Base-by-base conservation (phyloP, 768 basidiomycete species). In the Amanita polypyramis region DNA sequence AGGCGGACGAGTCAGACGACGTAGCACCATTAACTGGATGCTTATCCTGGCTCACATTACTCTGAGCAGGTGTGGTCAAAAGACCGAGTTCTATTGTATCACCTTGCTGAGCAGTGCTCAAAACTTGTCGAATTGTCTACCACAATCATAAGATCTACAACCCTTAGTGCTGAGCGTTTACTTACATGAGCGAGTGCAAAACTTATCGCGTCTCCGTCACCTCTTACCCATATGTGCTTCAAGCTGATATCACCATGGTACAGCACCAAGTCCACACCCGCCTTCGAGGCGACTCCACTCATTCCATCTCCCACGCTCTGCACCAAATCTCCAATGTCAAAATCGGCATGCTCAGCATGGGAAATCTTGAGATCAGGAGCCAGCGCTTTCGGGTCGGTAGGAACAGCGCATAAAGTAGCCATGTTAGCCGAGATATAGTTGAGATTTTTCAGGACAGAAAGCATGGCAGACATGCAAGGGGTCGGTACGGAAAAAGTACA, bases 391-490 rank as follows among this genome's bases (percentile, higher is more conserved):
- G 38, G 30, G 12, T 35, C 19, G 4, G 50, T 25, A 12, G 46
- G 42, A 12, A 12, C 41, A 36, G 36, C 33, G 50, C 68, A 71
- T 56, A 82, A 72, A 9, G 74, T 63, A 4, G 72, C 59, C 78
- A 89, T 79, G 61, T 90, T 85, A n/a, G 87, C 88, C 4, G 89
- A 89, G 54, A 96, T 77, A 58, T 88, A 95, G 61, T 95, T 95
- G 54, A 97, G 76, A 54, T 85, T 87, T 67, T 92, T 91, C 88
- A 96, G 90, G 33, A 84, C 77, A 14, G 88, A 89, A 61, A 96
- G 78, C 62, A 97, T 73, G 33, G 90, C 88, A 14, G 88, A 86
- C 64, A 97, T 75, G 54, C 85, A 89, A 5, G 91, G 77, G 0
- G 87, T 87, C 8, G 93, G 94, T 37, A 96, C 77, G 32, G 88